phyloP scores from a whole-genome alignment of 176 grass and related monocot species.

The Themeda triandra region DNA sequence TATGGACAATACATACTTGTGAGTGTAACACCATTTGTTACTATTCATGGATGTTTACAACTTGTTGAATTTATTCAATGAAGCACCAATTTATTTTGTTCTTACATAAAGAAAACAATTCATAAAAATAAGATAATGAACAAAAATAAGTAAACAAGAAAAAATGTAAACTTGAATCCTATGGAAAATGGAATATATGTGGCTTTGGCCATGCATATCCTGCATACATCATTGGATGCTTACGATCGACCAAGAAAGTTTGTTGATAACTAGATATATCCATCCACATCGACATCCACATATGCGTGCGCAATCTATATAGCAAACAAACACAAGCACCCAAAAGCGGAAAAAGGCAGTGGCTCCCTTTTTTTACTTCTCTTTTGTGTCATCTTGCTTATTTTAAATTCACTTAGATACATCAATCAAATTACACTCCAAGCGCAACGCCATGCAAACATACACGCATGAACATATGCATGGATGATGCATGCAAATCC shows the following conservation, averaged over 20 bases:
- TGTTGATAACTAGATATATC: conserved; percentile 16
- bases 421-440: conserved; percentile 63
- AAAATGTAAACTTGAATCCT: background rate
- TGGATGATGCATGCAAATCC: conserved; percentile 33
- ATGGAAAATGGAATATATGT: background rate
- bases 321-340: conserved; percentile 25
- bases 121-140: background rate
- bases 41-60: background rate
- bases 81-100: background rate
- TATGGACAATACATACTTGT: background rate
- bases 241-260: background rate
- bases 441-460: conserved; percentile 32
- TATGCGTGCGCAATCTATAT: background rate
- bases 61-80: background rate
- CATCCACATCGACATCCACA: conserved; percentile 7
- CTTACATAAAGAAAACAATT: conserved; percentile 9
- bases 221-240: background rate
- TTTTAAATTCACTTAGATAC: conserved; percentile 55
- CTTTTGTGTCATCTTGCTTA: conserved; percentile 11
- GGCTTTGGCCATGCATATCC: background rate
- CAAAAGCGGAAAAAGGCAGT: conserved; percentile 39
- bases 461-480: conserved; percentile 1
- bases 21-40: background rate
- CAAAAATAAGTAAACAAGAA: background rate
- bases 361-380: background rate